These are phyloP conservation scores for Cercophora samala DNA, from an alignment of 495 filamentous ascomycete genomes.

Conservation along the genomic window DNA sequence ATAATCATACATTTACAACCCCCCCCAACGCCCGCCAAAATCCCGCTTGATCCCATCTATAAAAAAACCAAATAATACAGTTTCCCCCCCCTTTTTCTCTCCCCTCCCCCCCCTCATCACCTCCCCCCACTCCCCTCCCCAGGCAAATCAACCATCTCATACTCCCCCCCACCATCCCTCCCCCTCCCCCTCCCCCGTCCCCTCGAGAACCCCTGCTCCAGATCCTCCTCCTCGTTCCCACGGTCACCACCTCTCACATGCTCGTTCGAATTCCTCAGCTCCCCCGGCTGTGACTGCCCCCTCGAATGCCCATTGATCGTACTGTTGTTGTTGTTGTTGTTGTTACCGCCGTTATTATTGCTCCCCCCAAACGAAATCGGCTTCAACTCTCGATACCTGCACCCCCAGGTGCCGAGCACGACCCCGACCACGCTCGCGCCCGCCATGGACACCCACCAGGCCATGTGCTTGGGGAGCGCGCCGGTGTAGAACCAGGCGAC, in stretches of 20 bases:
- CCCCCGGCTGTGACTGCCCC: background rate
- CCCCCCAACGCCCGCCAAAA: background rate
- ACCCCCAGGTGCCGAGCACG: slow-evolving; percentile 78
- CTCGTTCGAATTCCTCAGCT: background rate
- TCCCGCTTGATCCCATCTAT: background rate
- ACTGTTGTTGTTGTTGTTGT: background rate
- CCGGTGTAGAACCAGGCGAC: slow-evolving; percentile 68
- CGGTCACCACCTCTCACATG: background rate
- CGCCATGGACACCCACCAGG: slow-evolving; percentile 86
- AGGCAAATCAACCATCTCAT: slow-evolving; percentile 17
- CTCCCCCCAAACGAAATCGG: slow-evolving; percentile 85
- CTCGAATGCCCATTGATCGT: background rate
- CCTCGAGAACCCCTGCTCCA: slow-evolving; percentile 17
- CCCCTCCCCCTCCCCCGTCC: slow-evolving; percentile 15
- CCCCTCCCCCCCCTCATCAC: background rate
- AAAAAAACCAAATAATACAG: background rate
- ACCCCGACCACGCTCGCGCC: slow-evolving; percentile 67
- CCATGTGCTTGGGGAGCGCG: slow-evolving; percentile 66
- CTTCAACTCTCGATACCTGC: slow-evolving; percentile 80
- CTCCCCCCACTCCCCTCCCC: background rate
- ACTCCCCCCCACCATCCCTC: slow-evolving; percentile 20
- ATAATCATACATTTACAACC: background rate
- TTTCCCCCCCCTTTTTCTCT: background rate
- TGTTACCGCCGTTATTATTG: slow-evolving; percentile 28
- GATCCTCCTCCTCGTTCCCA: background rate